Evolutionary conservation across 2,329 filamentous ascomycete genomes (phyloP).

Genomic region (Cryphonectria japonica): DNA sequence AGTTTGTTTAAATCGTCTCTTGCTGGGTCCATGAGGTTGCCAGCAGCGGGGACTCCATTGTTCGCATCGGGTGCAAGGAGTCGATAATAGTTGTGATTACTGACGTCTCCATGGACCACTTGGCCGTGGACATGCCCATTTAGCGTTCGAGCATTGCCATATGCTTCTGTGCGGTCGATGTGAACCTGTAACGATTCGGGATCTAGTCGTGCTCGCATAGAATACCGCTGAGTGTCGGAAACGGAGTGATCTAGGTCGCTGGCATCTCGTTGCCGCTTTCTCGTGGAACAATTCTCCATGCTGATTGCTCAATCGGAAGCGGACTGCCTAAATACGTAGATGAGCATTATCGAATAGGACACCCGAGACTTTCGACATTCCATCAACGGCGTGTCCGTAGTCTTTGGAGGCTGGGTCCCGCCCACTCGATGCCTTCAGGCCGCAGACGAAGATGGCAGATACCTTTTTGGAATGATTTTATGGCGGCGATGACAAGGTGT

Average conservation of each 20-base stretch:
- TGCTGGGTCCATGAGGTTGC: background rate
- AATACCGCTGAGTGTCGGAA: background rate
- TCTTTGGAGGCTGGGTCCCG: too few relatives aligned
- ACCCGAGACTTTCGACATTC: background rate
- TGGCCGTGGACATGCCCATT: slow-evolving; percentile 6
- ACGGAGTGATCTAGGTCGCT: background rate
- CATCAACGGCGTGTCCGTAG: background rate
- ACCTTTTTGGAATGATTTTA: too few relatives aligned
- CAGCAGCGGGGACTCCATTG: background rate
- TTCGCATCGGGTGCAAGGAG: background rate
- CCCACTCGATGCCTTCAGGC: too few relatives aligned
- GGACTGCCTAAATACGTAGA: too few relatives aligned
- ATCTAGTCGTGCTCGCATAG: background rate
- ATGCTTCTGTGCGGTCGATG: slow-evolving; percentile 3
- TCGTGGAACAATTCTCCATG: background rate
- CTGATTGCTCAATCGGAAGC: too few relatives aligned
- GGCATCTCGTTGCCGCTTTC: background rate
- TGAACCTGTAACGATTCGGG: background rate
- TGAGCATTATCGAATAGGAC: background rate
- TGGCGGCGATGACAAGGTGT: too few relatives aligned
- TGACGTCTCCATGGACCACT: background rate
- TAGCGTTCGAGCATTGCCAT: background rate
- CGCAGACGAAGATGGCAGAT: background rate
- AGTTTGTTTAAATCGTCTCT: background rate
- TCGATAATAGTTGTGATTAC: too few relatives aligned